Percentiles rank a stretch among this genome's conserved stretches.
Conservation (phyloP, 176 grass and related monocot genomes). For the Oryza brachyantha region DNA sequence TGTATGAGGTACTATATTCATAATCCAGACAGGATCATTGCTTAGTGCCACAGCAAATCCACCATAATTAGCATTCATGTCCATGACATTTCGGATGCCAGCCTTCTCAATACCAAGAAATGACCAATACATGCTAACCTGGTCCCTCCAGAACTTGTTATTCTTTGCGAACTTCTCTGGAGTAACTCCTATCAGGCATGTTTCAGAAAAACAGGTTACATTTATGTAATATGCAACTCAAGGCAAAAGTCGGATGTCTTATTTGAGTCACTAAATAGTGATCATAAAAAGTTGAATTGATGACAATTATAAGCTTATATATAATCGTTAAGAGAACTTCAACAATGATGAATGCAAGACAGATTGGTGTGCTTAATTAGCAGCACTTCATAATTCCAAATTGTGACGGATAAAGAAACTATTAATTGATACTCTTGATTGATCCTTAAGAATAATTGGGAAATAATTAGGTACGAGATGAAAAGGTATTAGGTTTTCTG, state of each 20-base stretch:
- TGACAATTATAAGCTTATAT: neutral
- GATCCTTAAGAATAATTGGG: neutral
- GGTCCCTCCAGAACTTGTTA: constrained; percentile 75
- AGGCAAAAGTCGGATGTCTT: neutral
- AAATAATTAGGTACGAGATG: neutral
- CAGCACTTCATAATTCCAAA: neutral
- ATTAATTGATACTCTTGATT: neutral
- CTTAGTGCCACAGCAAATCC: constrained; percentile 82
- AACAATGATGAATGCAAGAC: neutral
- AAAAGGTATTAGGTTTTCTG: neutral
- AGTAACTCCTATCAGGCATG: constrained; percentile 65
- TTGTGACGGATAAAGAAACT: neutral
- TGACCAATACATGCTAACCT: constrained; percentile 76
- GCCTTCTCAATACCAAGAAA: constrained; percentile 57
- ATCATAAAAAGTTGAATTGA: neutral
- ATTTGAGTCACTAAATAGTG: neutral
- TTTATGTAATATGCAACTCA: constrained; percentile 20
- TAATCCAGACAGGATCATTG: constrained; percentile 74
- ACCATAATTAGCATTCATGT: constrained; percentile 94
- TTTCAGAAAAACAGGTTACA: constrained; percentile 35
- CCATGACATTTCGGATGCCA: constrained; percentile 85
- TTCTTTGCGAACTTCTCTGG: constrained; percentile 58
- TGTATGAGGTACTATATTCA: constrained; percentile 89
- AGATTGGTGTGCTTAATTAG: neutral
- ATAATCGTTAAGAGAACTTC: neutral